A percentile compares a stretch with the other conserved stretches of the same genome.
These are phyloP conservation scores for Ophiocordyceps camponoti-saundersi DNA, from an alignment of 2,329 filamentous ascomycete species.

Conservation along the genomic window DNA sequence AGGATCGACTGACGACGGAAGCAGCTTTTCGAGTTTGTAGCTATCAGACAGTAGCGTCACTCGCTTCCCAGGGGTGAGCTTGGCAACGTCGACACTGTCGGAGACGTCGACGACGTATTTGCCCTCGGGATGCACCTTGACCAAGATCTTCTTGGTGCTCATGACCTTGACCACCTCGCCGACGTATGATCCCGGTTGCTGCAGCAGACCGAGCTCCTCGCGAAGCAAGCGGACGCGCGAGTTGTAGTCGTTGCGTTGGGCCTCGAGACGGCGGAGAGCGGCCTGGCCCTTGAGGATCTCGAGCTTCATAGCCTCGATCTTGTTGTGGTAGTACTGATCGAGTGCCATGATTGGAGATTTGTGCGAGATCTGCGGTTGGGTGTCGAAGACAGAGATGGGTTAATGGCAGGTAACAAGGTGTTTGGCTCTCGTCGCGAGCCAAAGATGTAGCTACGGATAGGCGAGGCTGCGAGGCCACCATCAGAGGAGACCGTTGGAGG, in stretches of 20 bases:
- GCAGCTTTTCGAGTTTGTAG: conserved; percentile 97
- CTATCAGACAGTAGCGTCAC: conserved; percentile 92
- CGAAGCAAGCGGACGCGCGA: conserved; percentile 85
- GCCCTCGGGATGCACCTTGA: conserved; percentile 97
- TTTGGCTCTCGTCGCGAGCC: not conserved
- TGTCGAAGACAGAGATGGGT: not conserved
- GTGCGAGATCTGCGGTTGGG: not conserved
- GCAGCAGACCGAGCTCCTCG: conserved; percentile 87
- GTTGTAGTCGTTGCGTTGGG: conserved; percentile 98
- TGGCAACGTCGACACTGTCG: conserved; percentile 83
- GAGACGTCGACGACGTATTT: conserved; percentile 99
- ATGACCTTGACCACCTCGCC: conserved; percentile 99
- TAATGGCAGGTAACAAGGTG: no score
- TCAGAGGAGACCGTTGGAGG: not conserved
- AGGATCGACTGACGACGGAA: conserved; percentile 93
- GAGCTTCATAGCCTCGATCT: conserved; percentile 99
- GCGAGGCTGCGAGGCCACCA: not conserved
- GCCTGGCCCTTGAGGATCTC: conserved; percentile 99
- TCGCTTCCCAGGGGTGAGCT: conserved; percentile 93
- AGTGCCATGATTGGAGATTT: conserved; percentile 60
- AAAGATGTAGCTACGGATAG: not conserved
- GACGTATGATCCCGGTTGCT: conserved; percentile 95
- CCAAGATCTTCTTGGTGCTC: conserved; percentile 97
- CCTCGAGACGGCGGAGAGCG: conserved; percentile 83
- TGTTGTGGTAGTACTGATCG: conserved; percentile 98